Conservation (phyloP, 2,329 filamentous ascomycete species). For the Aspergillus floridensis region DNA sequence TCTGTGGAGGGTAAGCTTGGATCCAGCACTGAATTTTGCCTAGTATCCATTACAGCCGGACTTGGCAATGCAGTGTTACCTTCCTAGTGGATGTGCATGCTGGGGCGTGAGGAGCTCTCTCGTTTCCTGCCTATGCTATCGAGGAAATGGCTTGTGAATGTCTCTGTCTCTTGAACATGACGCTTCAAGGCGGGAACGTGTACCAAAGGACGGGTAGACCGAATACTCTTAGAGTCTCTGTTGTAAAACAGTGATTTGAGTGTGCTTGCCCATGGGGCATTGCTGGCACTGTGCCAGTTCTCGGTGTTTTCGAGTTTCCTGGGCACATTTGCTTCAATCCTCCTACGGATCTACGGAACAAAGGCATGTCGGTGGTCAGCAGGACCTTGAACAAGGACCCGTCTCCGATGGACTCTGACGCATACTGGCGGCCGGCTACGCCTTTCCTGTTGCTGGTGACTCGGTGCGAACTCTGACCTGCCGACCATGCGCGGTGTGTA, state of each 20-base stretch:
- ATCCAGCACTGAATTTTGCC: neutral
- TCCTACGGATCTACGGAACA: no score
- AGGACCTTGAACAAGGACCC: neutral
- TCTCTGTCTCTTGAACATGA: neutral
- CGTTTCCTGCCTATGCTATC: neutral
- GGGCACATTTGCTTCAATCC: neutral
- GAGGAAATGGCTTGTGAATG: neutral
- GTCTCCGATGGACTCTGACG: neutral
- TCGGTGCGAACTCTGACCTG: neutral
- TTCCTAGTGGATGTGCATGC: neutral
- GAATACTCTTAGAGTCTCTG: neutral
- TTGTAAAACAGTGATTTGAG: neutral
- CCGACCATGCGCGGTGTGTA: neutral
- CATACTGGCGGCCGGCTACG: neutral
- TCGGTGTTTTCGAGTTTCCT: neutral
- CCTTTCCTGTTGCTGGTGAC: neutral
- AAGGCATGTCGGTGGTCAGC: neutral
- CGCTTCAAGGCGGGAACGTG: neutral
- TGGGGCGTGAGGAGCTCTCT: neutral
- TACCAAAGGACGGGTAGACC: neutral
- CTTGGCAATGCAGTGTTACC: neutral
- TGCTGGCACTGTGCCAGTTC: neutral
- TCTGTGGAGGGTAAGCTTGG: neutral
- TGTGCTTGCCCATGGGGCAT: neutral
- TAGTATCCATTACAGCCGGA: neutral